Percentiles rank a stretch among this genome's conserved stretches.
Evolutionary conservation across 768 basidiomycete species (phyloP).

Genomic region (Inosperma sp.): DNA sequence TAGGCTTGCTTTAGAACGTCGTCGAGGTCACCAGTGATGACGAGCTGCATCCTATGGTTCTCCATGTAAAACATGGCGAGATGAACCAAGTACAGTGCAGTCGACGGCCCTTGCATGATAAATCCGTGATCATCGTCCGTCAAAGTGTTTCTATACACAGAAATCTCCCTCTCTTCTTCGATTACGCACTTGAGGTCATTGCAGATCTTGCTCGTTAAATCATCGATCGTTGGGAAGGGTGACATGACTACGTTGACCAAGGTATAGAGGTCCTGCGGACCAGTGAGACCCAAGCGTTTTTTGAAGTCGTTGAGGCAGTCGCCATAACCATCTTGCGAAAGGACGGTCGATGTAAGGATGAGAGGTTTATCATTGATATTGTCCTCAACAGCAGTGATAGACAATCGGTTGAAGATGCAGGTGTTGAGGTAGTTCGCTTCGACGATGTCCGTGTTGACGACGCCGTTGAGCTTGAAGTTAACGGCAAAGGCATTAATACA

Average conservation of each 20-base stretch:
- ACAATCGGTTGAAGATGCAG: constrained; percentile 34
- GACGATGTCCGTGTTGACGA: constrained; percentile 33
- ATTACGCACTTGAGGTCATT: no score
- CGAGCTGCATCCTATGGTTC: no score
- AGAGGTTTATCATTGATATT: constrained; percentile 19
- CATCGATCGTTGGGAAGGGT: constrained; percentile 27
- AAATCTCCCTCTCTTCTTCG: no score
- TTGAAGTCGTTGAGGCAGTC: constrained; percentile 33
- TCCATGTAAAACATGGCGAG: no score
- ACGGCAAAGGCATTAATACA: constrained; percentile 40
- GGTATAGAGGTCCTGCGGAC: constrained; percentile 29
- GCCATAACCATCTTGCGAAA: constrained; percentile 31
- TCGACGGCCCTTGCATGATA: no score
- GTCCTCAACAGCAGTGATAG: constrained; percentile 25
- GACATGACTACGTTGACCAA: constrained; percentile 39
- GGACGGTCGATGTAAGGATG: constrained; percentile 26
- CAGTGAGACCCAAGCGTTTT: constrained; percentile 29
- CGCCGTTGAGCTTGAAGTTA: constrained; percentile 32
- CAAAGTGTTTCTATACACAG: no score
- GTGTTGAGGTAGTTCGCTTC: constrained; percentile 40
- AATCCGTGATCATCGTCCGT: no score
- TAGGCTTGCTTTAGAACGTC: no score
- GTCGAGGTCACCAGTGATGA: no score
- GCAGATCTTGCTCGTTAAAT: no score
- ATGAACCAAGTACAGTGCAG: no score